Evolutionary conservation across 2,329 filamentous ascomycete genomes (phyloP), one percentile per base, ranked within the genome.

Genomic region (Fusarium succisae): DNA sequence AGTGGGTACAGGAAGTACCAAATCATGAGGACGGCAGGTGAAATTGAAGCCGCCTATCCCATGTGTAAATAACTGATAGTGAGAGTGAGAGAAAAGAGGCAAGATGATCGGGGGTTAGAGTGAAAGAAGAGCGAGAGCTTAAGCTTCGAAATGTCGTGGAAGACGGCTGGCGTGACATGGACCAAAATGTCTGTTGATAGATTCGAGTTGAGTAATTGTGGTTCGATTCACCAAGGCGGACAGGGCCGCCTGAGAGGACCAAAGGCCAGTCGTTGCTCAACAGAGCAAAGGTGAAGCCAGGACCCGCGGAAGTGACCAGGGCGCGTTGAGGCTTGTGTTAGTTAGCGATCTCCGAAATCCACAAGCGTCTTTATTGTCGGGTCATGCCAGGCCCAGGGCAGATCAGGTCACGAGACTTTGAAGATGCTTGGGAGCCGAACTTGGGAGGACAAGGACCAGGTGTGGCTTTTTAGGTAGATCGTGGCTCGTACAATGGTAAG

Each of bases 1-100:
- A 95, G 86, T 79, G 92, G 92, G 84, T 93, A 94, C 75, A 95
- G 85, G 58, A 95, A 84, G 85, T 93, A 94, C 92, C 92, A 94
- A 83, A 94, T 92, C 92, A 94, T 90, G 72, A 82, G 80, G 77
- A 76, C 71, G 70, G 66, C 48, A 70, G 77, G 54, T 66, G 51
- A 74, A 51, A 56, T 55, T 45, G 26, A 69, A 53, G 63, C 62
- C 55, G 64, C 39, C 69, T 72, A 77, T 57, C 66, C 71, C 76
- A 79, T 79, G 64, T 68, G 73, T 44, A 67, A 70, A 54, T 64
- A 47, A 65, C 62, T 66, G 47, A 47, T 56, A 56, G 50, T 67
- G 43, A 50, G 64, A 57, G 50, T 22, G 50, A 55, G 60, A 65
- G 54, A 45, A 64, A 55, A 62, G 56, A 43, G 35, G 51, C 51